Base-by-base conservation (phyloP, 1,139 yeast species). In the Magnusiomyces tetraspermus region DNA sequence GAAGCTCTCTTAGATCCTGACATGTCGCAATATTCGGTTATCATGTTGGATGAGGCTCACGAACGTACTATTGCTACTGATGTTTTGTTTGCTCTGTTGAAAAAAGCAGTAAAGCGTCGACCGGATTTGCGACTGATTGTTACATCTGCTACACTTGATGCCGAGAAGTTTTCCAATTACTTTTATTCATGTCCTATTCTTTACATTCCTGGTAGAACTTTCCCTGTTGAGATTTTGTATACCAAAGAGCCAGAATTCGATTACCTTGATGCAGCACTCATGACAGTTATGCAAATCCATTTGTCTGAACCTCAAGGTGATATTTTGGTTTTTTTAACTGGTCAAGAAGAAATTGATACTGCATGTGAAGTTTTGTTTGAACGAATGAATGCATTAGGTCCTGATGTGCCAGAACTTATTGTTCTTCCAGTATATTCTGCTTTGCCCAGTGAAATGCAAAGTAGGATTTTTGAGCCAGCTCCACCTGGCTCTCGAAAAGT, bases 61-160 rank as follows among this genome's bases (percentile, higher is more conserved):
- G 98, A 92, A 67, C 76, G 98, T 62, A 90, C 97, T 0, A 80
- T 92, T 46, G 86, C 97, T 0, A 92, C 97, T 0, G 98, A 92
- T 73, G 86, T 92, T 3, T 70, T 92, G 37, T 89, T 92, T 74
- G 95, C 95, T 0, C 70, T 92, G 48, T 69, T 92, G 57, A 85
- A 89, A 61, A 76, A 83, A 57, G 95, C 96, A 0, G 78, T 83
- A 0, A 61, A 65, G 19, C 70, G 79, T 48, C 79, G 94, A 55
- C 95, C 96, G 0, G 81, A 84, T 53, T 70, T 92, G 53, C 83
- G 83, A 62, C 74, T 90, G 3, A 83, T 92, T 51, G 82, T 89
- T 5, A 89, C 97, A 0, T 90, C 97, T 1, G 98, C 98, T 0
- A 90, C 98, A 0, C 73, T 90, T 51, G 96, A 92, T 65, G 80